Evolutionary conservation across 208 protist genomes (phyloP).

Genomic region (Zelonia costaricensis): DNA sequence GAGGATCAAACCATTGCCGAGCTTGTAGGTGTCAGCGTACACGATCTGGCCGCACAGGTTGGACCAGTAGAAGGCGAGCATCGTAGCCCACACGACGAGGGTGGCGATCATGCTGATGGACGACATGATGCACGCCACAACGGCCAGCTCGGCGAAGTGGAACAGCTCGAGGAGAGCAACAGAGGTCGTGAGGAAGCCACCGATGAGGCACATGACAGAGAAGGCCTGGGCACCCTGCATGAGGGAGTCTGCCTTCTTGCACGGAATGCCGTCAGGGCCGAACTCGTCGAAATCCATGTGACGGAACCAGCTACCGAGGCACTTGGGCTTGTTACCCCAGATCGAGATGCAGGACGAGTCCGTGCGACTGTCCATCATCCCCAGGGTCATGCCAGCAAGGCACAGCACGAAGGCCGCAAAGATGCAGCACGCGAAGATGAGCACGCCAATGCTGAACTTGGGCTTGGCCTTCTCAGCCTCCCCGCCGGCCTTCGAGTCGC

Average conservation of each 20-base stretch:
- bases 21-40: conserved; percentile 42
- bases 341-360: conserved; percentile 44
- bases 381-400: conserved; percentile 47
- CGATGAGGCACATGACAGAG: conserved; percentile 68
- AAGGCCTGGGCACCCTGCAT: conserved; percentile 59
- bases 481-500: conserved; percentile 14
- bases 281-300: conserved; percentile 42
- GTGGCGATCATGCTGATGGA: conserved; percentile 52
- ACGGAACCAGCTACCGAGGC: conserved; percentile 50
- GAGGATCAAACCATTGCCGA: conserved; percentile 49
- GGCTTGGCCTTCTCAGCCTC: conserved; percentile 18
- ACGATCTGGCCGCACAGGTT: conserved; percentile 43
- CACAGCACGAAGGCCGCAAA: conserved; percentile 47
- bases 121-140: conserved; percentile 56
- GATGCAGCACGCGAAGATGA: conserved; percentile 44
- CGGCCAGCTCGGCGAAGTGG: conserved; percentile 55
- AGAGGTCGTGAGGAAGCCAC: conserved; percentile 43
- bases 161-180: conserved; percentile 47
- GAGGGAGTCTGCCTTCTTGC: conserved; percentile 54
- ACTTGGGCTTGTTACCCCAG: conserved; percentile 61
- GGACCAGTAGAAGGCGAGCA: conserved; percentile 56
- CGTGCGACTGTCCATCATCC: conserved; percentile 46
- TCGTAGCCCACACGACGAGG: conserved; percentile 54
- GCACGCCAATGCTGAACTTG: conserved; percentile 31
- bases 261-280: conserved; percentile 15